Conservation (phyloP, 164 flowering plant species). For the Berberis thunbergii region DNA sequence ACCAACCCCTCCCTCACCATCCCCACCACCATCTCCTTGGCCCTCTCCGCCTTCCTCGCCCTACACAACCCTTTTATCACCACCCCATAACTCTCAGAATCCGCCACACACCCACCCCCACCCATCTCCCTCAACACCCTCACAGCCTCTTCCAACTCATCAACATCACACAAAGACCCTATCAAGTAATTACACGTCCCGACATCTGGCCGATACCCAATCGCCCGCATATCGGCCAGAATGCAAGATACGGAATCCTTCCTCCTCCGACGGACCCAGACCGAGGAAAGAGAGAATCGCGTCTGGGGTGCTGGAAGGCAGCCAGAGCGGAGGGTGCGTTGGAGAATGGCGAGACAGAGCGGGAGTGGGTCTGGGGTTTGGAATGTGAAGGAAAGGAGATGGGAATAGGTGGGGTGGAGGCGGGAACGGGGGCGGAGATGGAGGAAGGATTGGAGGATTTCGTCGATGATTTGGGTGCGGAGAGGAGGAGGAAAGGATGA, state of each 20-base stretch:
- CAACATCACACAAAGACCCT: slow-evolving; percentile 51
- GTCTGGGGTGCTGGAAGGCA: slow-evolving; percentile 50
- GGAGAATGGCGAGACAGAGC: slow-evolving; percentile 55
- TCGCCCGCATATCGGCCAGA: slow-evolving; percentile 41
- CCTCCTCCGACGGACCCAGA: slow-evolving; percentile 38
- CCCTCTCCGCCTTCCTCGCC: slow-evolving; percentile 27
- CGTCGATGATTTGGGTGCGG: slow-evolving; percentile 42
- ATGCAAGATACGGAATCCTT: slow-evolving; percentile 25
- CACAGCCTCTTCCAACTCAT: slow-evolving; percentile 45
- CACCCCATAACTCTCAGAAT: slow-evolving; percentile 46
- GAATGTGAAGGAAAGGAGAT: slow-evolving; percentile 48
- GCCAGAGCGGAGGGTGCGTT: slow-evolving; percentile 64
- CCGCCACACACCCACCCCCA: slow-evolving; percentile 52
- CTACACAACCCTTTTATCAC: slow-evolving; percentile 39
- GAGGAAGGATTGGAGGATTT: slow-evolving; percentile 55
- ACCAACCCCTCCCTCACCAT: slow-evolving; percentile 50
- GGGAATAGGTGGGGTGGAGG: slow-evolving; percentile 23
- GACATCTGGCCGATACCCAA: slow-evolving; percentile 54
- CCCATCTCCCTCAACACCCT: slow-evolving; percentile 45
- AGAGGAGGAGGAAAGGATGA: slow-evolving; percentile 25
- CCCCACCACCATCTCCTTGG: slow-evolving; percentile 41
- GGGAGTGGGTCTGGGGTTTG: slow-evolving; percentile 51
- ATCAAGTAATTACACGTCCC: slow-evolving; percentile 63
- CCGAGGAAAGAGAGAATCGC: slow-evolving; percentile 47
- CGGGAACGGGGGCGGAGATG: slow-evolving; percentile 51